Percentiles rank a stretch among this genome's conserved stretches.
Evolutionary conservation across 805 yeast species (phyloP).

Genomic region (Wickerhamia fluorescens): DNA sequence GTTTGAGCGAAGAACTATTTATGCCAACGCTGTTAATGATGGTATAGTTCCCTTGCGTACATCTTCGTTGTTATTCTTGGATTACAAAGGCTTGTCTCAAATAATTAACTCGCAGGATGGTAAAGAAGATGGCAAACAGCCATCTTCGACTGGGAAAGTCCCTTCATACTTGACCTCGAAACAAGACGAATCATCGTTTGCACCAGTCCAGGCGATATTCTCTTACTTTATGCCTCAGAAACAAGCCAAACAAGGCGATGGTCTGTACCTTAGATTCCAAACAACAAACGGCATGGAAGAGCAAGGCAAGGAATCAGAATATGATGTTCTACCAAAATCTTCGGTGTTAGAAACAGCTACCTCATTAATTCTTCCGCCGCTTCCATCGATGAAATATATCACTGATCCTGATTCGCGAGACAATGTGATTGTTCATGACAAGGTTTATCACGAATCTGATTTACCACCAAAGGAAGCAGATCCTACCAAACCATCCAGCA

Average conservation of each 20-base stretch:
- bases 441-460: constrained; percentile 57
- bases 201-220: constrained; percentile 30
- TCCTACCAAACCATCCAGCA: no score
- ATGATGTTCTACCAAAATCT: constrained; percentile 50
- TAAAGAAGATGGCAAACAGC: not conserved
- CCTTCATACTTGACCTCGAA: constrained; percentile 1
- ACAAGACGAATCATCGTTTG: constrained; percentile 9
- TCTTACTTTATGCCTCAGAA: constrained; percentile 38
- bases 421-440: constrained; percentile 73
- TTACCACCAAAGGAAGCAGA: constrained; percentile 40
- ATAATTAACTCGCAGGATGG: constrained; percentile 5
- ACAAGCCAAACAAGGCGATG: constrained; percentile 14
- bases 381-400: constrained; percentile 63
- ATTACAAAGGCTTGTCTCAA: constrained; percentile 58
- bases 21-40: constrained; percentile 87
- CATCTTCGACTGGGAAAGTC: constrained; percentile 2
- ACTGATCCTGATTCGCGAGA: constrained; percentile 61
- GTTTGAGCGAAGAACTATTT: constrained; percentile 69
- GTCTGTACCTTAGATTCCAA: constrained; percentile 12
- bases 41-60: constrained; percentile 95
- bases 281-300: constrained; percentile 6
- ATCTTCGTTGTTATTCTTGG: constrained; percentile 75
- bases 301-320: constrained; percentile 8
- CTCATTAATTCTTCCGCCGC: constrained; percentile 69
- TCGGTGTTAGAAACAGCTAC: constrained; percentile 76